Evolutionary conservation across 352 stramenopile species (phyloP), one percentile per base, ranked within the genome.

Genomic region (Plasmopara muralis): DNA sequence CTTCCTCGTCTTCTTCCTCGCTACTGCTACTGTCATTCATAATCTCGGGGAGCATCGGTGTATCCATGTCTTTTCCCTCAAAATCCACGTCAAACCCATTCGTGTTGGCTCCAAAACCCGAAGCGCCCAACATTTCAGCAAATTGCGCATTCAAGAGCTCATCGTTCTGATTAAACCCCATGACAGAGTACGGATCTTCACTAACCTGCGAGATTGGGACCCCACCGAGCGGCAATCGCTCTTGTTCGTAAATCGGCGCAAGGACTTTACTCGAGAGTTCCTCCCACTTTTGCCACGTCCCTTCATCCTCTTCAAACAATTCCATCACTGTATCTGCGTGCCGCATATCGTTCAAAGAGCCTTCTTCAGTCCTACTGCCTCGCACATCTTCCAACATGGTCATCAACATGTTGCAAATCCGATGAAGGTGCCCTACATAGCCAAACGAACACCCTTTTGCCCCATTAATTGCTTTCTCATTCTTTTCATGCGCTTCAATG

Each of bases 1-100:
- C 74, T n/a, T 81, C 74, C 25, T 83, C 61, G 41, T 93, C 83
- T 47, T 93, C 83, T 55, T 93, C 83, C 39, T 90, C 78, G 45
- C 80, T 93, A 64, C 83, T 93, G 68, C 83, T 93, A 62, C 83
- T 93, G 60, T 90, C 78, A 54, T 91, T 81, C 72, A 89, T 87
- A 53, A 91, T 91, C 57, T 89, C 80, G 0, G 83, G 83, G 14
- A 91, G 53, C 76, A 89, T 87, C 1, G 72, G 69, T 40, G 80
- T 85, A 58, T 91, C 80, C 53, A 56, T 69, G 47, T 77, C 55
- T 59, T 83, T 80, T 37, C 85, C 72, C 20, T 89, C 77, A 43
- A 90, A 89, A 48, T 87, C 82, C 31, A 68, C 79, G 51, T 93
- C 80, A 55, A 87, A 89, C 33, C 67, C 68, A 16, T 68, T 74